A percentile compares a stretch with the other conserved stretches of the same genome.
Conservation (phyloP, 305 asterid genomes). For the Petunia hybrid region DNA sequence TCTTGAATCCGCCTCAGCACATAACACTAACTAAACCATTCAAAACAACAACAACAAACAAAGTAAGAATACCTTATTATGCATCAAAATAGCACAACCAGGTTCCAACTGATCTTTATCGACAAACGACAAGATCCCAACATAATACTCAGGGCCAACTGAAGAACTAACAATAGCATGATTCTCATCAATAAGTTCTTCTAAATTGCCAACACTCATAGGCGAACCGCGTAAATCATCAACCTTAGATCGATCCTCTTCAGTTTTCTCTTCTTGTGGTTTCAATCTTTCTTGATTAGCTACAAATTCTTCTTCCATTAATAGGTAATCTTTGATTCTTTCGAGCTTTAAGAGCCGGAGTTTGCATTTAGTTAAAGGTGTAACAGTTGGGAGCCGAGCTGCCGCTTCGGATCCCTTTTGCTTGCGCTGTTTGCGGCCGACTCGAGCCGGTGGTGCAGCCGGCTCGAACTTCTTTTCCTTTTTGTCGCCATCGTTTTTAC, state of each 20-base stretch:
- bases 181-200: constrained; percentile 94
- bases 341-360: constrained; percentile 79
- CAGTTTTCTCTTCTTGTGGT: constrained; percentile 98
- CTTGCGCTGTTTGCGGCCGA: constrained; percentile 91
- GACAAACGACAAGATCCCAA: constrained; percentile 86
- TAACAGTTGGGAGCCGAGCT: constrained; percentile 77
- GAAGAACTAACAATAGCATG: constrained; percentile 91
- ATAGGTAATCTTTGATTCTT: constrained; percentile 76
- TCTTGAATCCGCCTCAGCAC: not conserved
- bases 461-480: constrained; percentile 91
- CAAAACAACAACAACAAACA: not conserved
- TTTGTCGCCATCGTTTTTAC: constrained; percentile 79
- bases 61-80: constrained; percentile 68
- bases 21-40: not conserved
- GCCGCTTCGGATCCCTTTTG: constrained; percentile 95
- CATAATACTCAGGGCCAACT: constrained; percentile 94
- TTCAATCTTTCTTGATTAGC: constrained; percentile 89
- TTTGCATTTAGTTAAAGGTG: constrained; percentile 84
- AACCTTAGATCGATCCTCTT: constrained; percentile 92
- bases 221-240: constrained; percentile 91
- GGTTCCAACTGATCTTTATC: constrained; percentile 98
- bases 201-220: constrained; percentile 92
- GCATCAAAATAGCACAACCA: constrained; percentile 95
- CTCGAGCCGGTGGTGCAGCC: constrained; percentile 97
- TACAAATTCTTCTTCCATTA: constrained; percentile 95